Evolutionary conservation across 163 green algal genomes (phyloP).

Genomic region (Scenedesmus sp.): DNA sequence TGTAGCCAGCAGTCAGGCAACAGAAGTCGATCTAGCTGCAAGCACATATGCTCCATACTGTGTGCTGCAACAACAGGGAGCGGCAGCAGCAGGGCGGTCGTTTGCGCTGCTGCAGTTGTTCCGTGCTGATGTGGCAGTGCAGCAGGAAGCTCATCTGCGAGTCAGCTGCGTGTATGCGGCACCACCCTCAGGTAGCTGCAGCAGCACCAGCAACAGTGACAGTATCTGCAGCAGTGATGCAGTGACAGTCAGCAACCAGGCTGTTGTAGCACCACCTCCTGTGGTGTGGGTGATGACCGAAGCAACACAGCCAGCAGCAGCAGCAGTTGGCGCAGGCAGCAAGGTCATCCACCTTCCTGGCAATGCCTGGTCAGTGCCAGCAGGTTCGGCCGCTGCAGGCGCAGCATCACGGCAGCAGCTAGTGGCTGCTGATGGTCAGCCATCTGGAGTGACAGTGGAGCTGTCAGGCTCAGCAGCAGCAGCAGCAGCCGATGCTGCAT

Average conservation of each 20-base stretch:
- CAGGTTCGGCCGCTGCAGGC: background rate
- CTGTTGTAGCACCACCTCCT: background rate
- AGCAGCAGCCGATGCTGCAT: background rate
- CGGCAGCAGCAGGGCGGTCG: background rate
- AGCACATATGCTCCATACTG: background rate
- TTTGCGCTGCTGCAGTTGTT: constrained; percentile 48
- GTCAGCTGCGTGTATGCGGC: constrained; percentile 19
- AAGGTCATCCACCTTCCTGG: background rate
- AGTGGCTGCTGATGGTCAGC: background rate
- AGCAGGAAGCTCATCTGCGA: background rate
- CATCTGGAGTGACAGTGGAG: background rate
- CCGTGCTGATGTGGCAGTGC: background rate
- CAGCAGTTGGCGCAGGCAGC: background rate
- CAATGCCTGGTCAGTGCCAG: background rate
- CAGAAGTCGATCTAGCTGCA: background rate
- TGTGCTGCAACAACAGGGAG: background rate
- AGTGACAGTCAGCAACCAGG: background rate
- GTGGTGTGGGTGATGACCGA: background rate
- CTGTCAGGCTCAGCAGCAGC: background rate
- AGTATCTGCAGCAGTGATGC: background rate
- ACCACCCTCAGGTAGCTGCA: background rate
- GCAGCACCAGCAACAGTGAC: background rate
- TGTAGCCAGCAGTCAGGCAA: background rate
- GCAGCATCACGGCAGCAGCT: constrained; percentile 1
- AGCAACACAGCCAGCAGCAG: background rate